Base-by-base conservation (phyloP, 164 flowering plant species). In the Vitis amurensis region DNA sequence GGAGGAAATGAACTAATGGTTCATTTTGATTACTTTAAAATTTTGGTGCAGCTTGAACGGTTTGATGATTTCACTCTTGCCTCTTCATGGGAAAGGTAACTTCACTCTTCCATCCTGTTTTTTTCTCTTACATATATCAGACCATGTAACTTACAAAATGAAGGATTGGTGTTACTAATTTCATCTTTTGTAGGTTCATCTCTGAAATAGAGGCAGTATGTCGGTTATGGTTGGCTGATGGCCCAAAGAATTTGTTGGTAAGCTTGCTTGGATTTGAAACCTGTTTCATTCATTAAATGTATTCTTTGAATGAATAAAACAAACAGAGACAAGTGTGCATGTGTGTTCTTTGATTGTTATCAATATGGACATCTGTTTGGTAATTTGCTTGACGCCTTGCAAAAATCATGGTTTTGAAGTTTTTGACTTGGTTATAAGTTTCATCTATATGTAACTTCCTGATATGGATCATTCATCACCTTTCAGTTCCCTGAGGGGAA, bases 61-160 rank as follows among this genome's bases (percentile, higher is more conserved):
- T 96, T 96, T 78, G 94, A 96, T 85, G 98, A 96, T 83, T 96
- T 91, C 77, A 93, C 99, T 59, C 83, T 93, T 58, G 97, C 98
- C 13, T 96, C 99, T 61, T 85, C 97, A 2, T 96, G 98, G 98
- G 97, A 96, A 79, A 89, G 99, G 99, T 93, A 23, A 78, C 55
- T 51, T 9, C 37, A 49, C 47, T 48, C 15, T 50, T 60, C 27
- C 48, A 31, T 16, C 59, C 8, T 31, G 60, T 27, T 55, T 14
- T 3, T 47, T 52, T 11, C 12, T 49, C 53, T 16, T 23, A 57
- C 4, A 37, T 37, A 37, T 37, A 37, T 3, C 44, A 37, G 4
- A 6, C 7, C 44, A 37, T 37, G 44, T 37, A 37, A 3, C 4
- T 37, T 37, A 2, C 6, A 37, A 37, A 37, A 37, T 61, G 10